Conservation (phyloP, 495 filamentous ascomycete genomes). For the Thermothielavioides terrestris region DNA sequence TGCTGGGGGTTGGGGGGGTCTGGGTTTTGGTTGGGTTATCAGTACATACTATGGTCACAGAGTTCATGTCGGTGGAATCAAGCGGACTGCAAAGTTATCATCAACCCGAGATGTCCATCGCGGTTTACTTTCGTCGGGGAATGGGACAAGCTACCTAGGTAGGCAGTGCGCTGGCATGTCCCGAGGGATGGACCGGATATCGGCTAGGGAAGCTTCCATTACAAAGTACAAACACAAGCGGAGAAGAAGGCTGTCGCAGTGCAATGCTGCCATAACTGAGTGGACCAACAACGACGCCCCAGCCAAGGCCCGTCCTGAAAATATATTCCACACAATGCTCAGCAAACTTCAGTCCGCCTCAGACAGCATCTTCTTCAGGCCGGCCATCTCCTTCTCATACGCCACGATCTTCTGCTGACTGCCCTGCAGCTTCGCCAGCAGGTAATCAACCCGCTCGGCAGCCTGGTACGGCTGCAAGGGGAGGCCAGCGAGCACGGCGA, state of each 20-base stretch:
- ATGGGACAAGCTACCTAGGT: no score
- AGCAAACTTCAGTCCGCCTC: constrained; percentile 12
- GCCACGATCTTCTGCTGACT: constrained; percentile 68
- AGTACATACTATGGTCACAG: neutral
- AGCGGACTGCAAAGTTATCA: neutral
- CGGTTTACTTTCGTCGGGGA: no score
- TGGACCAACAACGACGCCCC: no score
- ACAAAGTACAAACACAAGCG: neutral
- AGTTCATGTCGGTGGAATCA: neutral
- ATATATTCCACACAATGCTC: no score
- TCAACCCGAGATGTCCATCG: no score
- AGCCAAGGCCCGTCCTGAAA: no score
- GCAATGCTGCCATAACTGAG: neutral
- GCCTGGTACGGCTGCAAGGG: constrained; percentile 57
- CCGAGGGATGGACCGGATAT: no score
- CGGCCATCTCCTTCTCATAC: constrained; percentile 64
- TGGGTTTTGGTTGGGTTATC: neutral
- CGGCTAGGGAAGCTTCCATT: neutral
- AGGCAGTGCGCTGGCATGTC: no score
- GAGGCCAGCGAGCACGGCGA: constrained; percentile 53
- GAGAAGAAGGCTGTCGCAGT: neutral
- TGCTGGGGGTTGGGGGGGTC: neutral
- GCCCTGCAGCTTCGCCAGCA: constrained; percentile 59
- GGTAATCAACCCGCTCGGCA: constrained; percentile 52
- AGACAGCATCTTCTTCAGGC: constrained; percentile 55